Base-by-base conservation (phyloP, 164 flowering plant genomes). In the Aristolochia californica region DNA sequence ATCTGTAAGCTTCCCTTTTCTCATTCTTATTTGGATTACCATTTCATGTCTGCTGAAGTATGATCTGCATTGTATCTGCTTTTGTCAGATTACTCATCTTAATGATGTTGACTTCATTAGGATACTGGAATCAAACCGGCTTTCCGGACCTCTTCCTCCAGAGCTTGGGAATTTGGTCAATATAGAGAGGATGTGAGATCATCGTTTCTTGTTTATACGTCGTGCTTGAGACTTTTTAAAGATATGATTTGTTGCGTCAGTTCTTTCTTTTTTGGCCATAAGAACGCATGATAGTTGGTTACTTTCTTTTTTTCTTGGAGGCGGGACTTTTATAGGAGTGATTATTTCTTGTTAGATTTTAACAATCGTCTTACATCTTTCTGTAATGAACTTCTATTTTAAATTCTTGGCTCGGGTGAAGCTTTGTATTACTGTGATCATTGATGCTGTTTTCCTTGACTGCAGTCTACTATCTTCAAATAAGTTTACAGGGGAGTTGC, bases 91-190 rank as follows among this genome's bases (percentile, higher is more conserved):
- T 43, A 5, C 8, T 53, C 14, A 28, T 25, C 15, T 49, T 15
- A 26, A 18, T 49, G 21, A 18, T 51, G 23, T 62, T 5, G 9
- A 15, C 18, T 45, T 44, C 5, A 10, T 43, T 70, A 77, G 78
- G 68, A 53, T 38, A 45, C 53, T 74, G 58, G 81, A 74, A 45
- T 48, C 45, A 55, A 74, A 77, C 64, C 59, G 28, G 20, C 55
- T 77, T 59, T 65, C 57, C 27, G 70, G 76, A 34, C 16, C 59
- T 40, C 60, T 77, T 71, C 77, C 80, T 58, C 60, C 66, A 43
- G 69, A 68, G 59, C 73, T 76, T 25, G 77, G 75, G 55, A 51
- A 74, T 9, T 43, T 77, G 43, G 55, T 58, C 53, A 63, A 62
- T 53, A 55, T 77, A 54, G 43, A 52, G 43, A 57, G 53, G 52